These are phyloP conservation scores for Lasiodiplodia citricola DNA, from an alignment of 2,329 filamentous ascomycete genomes.

Conservation along the genomic window DNA sequence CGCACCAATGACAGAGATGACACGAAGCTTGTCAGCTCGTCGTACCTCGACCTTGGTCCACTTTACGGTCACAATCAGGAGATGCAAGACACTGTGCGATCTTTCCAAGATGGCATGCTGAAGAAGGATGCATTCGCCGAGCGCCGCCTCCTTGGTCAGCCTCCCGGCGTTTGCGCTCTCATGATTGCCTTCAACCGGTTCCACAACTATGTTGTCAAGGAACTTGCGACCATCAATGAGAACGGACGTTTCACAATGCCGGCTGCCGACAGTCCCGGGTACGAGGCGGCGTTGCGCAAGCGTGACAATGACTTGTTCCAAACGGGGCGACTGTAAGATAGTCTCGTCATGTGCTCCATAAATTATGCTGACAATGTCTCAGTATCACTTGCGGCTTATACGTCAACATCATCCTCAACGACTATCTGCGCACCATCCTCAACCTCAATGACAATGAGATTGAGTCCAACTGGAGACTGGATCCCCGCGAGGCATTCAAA, in stretches of 20 bases:
- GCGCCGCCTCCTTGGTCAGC: slow-evolving; percentile 64
- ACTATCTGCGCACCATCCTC: slow-evolving; percentile 53
- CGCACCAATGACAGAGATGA: slow-evolving; percentile 63
- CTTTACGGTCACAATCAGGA: slow-evolving; percentile 70
- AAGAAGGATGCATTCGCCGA: slow-evolving; percentile 70
- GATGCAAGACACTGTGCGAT: slow-evolving; percentile 66
- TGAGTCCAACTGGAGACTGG: slow-evolving; percentile 78
- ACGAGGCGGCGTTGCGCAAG: background rate
- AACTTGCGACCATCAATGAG: slow-evolving; percentile 82
- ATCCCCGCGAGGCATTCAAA: slow-evolving; percentile 58
- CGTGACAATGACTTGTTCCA: slow-evolving; percentile 16
- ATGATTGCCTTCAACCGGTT: slow-evolving; percentile 70
- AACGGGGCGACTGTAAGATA: slow-evolving; percentile 37
- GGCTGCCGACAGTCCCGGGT: slow-evolving; percentile 33
- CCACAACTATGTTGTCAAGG: slow-evolving; percentile 79
- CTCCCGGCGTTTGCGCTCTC: slow-evolving; percentile 64
- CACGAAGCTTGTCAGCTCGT: slow-evolving; percentile 67
- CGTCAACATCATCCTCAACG: slow-evolving; percentile 52
- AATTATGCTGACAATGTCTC: slow-evolving; percentile 44
- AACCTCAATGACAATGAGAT: slow-evolving; percentile 59
- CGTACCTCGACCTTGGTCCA: slow-evolving; percentile 71
- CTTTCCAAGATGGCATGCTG: slow-evolving; percentile 65
- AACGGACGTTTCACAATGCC: slow-evolving; percentile 74
- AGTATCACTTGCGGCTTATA: slow-evolving; percentile 53
- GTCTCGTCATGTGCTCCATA: slow-evolving; percentile 43